Conservation (phyloP, 192 early-diverging fungal genomes). For the Backusella tuberculispora region DNA sequence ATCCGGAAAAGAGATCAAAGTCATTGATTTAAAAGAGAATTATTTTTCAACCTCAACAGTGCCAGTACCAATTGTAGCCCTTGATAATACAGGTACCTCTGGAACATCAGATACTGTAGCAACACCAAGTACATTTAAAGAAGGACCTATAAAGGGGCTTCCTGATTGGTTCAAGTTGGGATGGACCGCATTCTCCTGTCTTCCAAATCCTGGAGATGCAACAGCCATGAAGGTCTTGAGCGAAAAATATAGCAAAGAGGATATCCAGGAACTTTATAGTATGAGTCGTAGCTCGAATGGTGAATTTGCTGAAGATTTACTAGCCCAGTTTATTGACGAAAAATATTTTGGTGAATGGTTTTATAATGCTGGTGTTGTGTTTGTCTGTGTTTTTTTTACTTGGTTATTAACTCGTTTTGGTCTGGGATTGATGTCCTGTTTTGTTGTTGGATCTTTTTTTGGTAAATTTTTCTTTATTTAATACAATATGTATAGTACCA, state of each 20-base stretch:
- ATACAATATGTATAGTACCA: too few relatives aligned
- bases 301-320: constrained; percentile 19
- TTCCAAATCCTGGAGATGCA: constrained; percentile 39
- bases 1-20: too few relatives aligned
- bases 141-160: background rate
- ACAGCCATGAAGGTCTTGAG: background rate
- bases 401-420: constrained; percentile 35
- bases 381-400: constrained; percentile 35
- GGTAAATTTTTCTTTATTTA: constrained; percentile 26
- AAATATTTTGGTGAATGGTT: constrained; percentile 46
- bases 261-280: constrained; percentile 22
- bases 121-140: background rate
- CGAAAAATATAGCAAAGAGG: background rate
- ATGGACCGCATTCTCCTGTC: constrained; percentile 38
- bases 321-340: constrained; percentile 39
- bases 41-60: background rate
- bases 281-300: constrained; percentile 9
- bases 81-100: background rate
- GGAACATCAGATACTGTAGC: background rate
- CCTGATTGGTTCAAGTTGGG: constrained; percentile 24
- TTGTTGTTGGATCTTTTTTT: constrained; percentile 44
- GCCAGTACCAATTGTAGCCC: too few relatives aligned
- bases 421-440: constrained; percentile 33
- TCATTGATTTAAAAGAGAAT: too few relatives aligned
- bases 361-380: constrained; percentile 31